These are phyloP conservation scores for Auricularia cornea DNA, from an alignment of 768 basidiomycete genomes.

Conservation along the genomic window DNA sequence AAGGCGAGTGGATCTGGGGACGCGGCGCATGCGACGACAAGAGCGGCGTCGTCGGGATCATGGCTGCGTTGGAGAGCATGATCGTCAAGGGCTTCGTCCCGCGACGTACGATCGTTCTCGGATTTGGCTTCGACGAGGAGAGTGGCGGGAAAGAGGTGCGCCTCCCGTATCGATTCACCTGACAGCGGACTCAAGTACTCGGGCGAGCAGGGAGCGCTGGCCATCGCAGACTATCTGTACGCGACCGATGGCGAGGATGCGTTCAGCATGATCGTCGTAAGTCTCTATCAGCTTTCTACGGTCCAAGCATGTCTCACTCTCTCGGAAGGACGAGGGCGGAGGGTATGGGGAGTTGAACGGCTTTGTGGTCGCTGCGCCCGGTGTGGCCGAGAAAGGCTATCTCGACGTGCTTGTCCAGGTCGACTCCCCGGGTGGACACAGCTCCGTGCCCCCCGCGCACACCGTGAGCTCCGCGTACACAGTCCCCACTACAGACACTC, in stretches of 20 bases:
- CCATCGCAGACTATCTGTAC: conserved; percentile 37
- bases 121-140: conserved; percentile 72
- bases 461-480: conserved; percentile 39
- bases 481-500: neutral
- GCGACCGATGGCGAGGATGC: conserved; percentile 59
- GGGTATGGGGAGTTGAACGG: conserved; percentile 45
- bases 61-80: conserved; percentile 59
- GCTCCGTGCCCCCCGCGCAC: conserved; percentile 73
- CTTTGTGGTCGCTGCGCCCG: conserved; percentile 52
- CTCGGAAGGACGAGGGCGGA: conserved; percentile 25
- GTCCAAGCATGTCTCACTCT: no score
- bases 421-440: conserved; percentile 70
- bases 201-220: conserved; percentile 31
- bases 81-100: conserved; percentile 55
- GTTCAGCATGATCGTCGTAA: conserved; percentile 58
- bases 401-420: conserved; percentile 56
- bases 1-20: conserved; percentile 60
- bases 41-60: conserved; percentile 55
- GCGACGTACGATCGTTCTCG: conserved; percentile 48
- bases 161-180: neutral
- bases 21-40: conserved; percentile 72
- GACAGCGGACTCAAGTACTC: no score
- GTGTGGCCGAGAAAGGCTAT: conserved; percentile 62
- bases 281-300: no score
- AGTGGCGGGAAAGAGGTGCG: conserved; percentile 40